Evolutionary conservation across 2,329 filamentous ascomycete genomes (phyloP).

Genomic region (Atkinsonella hypoxylon): DNA sequence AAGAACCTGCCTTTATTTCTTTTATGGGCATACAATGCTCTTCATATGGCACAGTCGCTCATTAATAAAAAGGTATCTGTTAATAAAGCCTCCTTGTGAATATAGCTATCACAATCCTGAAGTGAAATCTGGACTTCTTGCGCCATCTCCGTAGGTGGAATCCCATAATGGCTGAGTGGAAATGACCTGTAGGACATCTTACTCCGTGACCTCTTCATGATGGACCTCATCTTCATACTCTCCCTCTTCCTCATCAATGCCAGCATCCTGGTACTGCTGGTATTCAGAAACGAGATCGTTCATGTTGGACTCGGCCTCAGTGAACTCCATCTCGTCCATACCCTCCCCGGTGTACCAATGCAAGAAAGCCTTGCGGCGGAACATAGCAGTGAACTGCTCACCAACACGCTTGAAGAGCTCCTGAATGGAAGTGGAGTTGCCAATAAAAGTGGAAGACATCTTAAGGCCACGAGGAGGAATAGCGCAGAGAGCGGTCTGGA

Average conservation of each 20-base stretch:
- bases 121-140: constrained; percentile 16
- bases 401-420: constrained; percentile 99
- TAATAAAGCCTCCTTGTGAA: background rate
- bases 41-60: background rate
- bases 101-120: constrained; percentile 13
- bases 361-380: constrained; percentile 99
- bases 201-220: constrained; percentile 54
- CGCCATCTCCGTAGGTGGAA: background rate
- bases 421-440: constrained; percentile 99
- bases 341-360: constrained; percentile 99
- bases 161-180: background rate
- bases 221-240: constrained; percentile 82
- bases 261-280: constrained; percentile 99
- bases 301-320: constrained; percentile 99
- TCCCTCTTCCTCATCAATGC: constrained; percentile 93
- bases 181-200: constrained; percentile 6
- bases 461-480: constrained; percentile 95
- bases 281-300: constrained; percentile 99
- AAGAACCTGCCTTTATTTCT: constrained; percentile 1
- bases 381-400: constrained; percentile 99
- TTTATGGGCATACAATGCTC: background rate
- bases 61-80: background rate
- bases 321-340: constrained; percentile 99
- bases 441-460: constrained; percentile 98
- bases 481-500: constrained; percentile 97